Base-by-base conservation (phyloP, 192 early-diverging fungal species). In the Umbelopsis sp. region DNA sequence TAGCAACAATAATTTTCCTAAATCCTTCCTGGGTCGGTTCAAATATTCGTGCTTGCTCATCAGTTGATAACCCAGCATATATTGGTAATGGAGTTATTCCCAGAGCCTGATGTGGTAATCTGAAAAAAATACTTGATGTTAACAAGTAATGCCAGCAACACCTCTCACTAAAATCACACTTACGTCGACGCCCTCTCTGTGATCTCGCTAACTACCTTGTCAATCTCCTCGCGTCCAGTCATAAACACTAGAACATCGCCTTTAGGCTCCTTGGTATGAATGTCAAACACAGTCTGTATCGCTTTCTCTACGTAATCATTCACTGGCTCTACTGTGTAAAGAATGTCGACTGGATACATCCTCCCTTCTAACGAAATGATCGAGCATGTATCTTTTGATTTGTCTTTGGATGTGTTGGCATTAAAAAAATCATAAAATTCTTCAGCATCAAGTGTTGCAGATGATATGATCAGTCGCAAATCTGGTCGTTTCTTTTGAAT, bases 1-100 rank as follows among this genome's bases (percentile, higher is more conserved):
- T 97, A 0, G 97, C 85, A 2, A 99, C 88, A 0, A 99, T 84
- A 0, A 97, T 89, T 72, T 96, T 97, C 11, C 97, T 85, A 4
- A 81, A 83, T 9, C 85, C 82, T 1, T 66, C 43, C 2, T 84
- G 75, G 3, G 83, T 73, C 0, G 88, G 81, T 47, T 91, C 85
- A 77, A 94, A 93, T 4, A 90, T 86, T 22, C 74, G 76, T 59
- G 83, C 45, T 80, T 91, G 91, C 43, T 92, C 87, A 47, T 91
- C 87, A n/a, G 83, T 51, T 14, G 86, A 69, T 34, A 94, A 69
- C 7, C 91, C 92, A 24, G 91, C 92, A 76, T 91, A 90, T n/a
- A 93, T 77, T 0, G 92, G 91, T 12, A 92, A 59, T 2, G 84
- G 79, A 7, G 78, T 32, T 17, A 92, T 72, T n/a, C 80, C 75